Percentiles rank a stretch among this genome's conserved stretches.
Evolutionary conservation across 2,329 filamentous ascomycete species (phyloP).

Genomic region (Diplodia sapinea): DNA sequence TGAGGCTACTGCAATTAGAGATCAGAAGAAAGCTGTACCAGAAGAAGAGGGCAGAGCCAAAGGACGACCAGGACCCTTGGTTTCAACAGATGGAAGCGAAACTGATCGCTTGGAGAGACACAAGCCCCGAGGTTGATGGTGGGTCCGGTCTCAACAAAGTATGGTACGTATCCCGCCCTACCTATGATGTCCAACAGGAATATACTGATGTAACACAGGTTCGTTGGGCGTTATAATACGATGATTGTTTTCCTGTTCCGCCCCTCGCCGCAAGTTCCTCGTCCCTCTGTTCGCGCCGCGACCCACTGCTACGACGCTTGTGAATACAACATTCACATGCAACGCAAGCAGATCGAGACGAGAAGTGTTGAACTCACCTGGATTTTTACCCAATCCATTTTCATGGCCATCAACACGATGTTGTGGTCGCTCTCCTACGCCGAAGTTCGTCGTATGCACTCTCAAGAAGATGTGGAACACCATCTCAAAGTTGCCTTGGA

Average conservation of each 20-base stretch:
- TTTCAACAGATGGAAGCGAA: conserved; percentile 80
- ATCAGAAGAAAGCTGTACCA: conserved; percentile 87
- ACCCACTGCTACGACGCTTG: conserved; percentile 82
- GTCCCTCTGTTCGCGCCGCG: conserved; percentile 80
- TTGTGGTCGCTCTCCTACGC: conserved; percentile 91
- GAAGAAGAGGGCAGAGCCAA: conserved; percentile 76
- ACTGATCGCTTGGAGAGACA: conserved; percentile 78
- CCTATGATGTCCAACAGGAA: neutral
- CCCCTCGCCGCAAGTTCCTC: conserved; percentile 89
- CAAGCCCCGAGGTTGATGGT: conserved; percentile 73
- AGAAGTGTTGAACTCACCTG: conserved; percentile 85
- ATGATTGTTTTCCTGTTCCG: conserved; percentile 88
- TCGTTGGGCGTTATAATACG: conserved; percentile 75
- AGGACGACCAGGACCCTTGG: conserved; percentile 84
- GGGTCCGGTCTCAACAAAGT: conserved; percentile 75
- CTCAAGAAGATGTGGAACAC: conserved; percentile 75
- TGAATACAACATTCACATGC: conserved; percentile 79
- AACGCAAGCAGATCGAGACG: conserved; percentile 77
- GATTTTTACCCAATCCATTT: conserved; percentile 88
- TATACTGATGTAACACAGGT: conserved; percentile 50
- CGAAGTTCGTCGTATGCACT: conserved; percentile 75
- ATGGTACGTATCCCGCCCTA: conserved; percentile 66
- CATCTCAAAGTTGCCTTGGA: conserved; percentile 77
- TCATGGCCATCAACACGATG: conserved; percentile 89
- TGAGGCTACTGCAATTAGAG: conserved; percentile 86